A percentile compares a stretch with the other conserved stretches of the same genome.
These are phyloP conservation scores for Colletotrichum shisoi DNA, from an alignment of 2,329 filamentous ascomycete genomes.

Conservation along the genomic window DNA sequence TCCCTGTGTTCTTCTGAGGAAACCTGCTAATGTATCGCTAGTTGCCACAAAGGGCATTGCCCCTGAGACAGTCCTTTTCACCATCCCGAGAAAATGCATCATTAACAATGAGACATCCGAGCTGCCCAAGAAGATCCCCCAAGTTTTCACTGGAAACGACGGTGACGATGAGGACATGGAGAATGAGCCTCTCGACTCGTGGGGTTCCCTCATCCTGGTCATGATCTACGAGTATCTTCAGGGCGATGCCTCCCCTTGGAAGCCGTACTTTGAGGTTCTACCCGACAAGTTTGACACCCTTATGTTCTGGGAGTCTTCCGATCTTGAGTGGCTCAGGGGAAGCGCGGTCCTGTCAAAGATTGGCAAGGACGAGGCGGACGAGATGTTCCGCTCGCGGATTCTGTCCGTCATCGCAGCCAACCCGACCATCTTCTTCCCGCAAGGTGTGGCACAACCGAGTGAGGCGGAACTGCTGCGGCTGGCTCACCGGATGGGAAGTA, in stretches of 20 bases:
- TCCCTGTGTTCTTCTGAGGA: neutral
- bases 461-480: slow-evolving; percentile 59
- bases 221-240: slow-evolving; percentile 79
- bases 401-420: slow-evolving; percentile 60
- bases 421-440: slow-evolving; percentile 56
- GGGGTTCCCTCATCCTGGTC: slow-evolving; percentile 72
- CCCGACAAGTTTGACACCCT: slow-evolving; percentile 78
- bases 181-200: slow-evolving; percentile 59
- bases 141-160: slow-evolving; percentile 57
- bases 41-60: slow-evolving; percentile 75
- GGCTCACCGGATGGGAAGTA: slow-evolving; percentile 83
- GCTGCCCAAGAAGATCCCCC: slow-evolving; percentile 65
- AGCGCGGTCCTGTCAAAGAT: slow-evolving; percentile 80
- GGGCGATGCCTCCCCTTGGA: slow-evolving; percentile 72
- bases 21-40: slow-evolving; percentile 47
- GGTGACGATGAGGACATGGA: slow-evolving; percentile 46
- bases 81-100: slow-evolving; percentile 75
- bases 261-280: slow-evolving; percentile 78
- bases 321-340: slow-evolving; percentile 76
- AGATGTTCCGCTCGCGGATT: slow-evolving; percentile 68
- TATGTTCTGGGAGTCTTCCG: slow-evolving; percentile 83
- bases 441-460: slow-evolving; percentile 45
- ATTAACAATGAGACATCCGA: slow-evolving; percentile 77
- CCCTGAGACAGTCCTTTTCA: slow-evolving; percentile 80
- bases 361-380: slow-evolving; percentile 74